These are phyloP conservation scores for Penicillium sp. DNA, from an alignment of 2,329 filamentous ascomycete species.

Conservation along the genomic window DNA sequence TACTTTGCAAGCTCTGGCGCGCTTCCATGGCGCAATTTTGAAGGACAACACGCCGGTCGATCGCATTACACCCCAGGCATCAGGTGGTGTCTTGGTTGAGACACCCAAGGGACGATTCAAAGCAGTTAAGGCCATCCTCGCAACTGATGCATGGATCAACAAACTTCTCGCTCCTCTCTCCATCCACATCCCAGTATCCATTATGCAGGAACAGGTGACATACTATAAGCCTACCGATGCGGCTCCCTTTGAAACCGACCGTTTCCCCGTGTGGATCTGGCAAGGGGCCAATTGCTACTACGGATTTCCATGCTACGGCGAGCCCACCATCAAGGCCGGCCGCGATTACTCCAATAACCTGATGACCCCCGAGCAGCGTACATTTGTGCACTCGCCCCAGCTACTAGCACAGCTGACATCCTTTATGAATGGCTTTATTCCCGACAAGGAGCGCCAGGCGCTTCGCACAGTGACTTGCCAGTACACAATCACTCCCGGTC, in stretches of 20 bases:
- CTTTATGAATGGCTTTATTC: constrained; percentile 22
- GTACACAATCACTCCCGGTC: constrained; percentile 24
- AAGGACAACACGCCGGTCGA: constrained; percentile 23
- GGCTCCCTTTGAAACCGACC: constrained; percentile 10
- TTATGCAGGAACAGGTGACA: constrained; percentile 29
- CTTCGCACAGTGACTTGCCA: constrained; percentile 30
- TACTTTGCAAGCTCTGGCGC: constrained; percentile 22
- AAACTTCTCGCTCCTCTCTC: constrained; percentile 22
- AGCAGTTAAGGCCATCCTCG: constrained; percentile 23
- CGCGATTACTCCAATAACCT: constrained; percentile 23
- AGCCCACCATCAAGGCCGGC: constrained; percentile 29
- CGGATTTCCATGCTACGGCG: constrained; percentile 26
- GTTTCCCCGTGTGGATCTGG: constrained; percentile 29
- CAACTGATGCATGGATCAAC: constrained; percentile 27
- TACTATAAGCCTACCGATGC: constrained; percentile 25
- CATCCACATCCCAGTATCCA: constrained; percentile 21
- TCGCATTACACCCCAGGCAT: constrained; percentile 13
- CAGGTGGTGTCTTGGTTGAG: constrained; percentile 17
- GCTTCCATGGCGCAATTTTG: constrained; percentile 20
- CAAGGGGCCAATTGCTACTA: constrained; percentile 21
- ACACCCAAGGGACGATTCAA: constrained; percentile 21
- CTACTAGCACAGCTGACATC: constrained; percentile 18
- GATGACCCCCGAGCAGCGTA: constrained; percentile 27
- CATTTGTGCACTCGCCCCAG: constrained; percentile 26
- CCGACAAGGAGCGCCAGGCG: constrained; percentile 18